Evolutionary conservation across 495 filamentous ascomycete genomes (phyloP).

Genomic region (Cladorrhinum samala): DNA sequence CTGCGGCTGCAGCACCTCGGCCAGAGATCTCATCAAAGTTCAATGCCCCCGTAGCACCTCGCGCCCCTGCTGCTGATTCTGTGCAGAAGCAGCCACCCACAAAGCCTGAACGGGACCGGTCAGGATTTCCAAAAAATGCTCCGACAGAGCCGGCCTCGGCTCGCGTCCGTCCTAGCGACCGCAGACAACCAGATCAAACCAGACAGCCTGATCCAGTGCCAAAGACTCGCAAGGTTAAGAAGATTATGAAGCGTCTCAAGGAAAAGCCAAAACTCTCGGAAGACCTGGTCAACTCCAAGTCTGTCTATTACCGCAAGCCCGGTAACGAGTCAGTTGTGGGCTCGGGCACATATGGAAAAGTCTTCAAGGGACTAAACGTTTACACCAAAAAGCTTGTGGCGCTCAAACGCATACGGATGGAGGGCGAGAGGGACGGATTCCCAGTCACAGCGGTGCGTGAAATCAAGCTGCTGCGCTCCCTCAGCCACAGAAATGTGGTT

Average conservation of each 20-base stretch:
- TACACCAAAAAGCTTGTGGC: slow-evolving; percentile 88
- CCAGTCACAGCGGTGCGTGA: slow-evolving; percentile 95
- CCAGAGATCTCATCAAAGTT: slow-evolving; percentile 69
- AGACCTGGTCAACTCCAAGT: slow-evolving; percentile 70
- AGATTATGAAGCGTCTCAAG: slow-evolving; percentile 64
- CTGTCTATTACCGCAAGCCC: slow-evolving; percentile 85
- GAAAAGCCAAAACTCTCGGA: slow-evolving; percentile 60
- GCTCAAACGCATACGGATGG: slow-evolving; percentile 83
- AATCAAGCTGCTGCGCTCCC: slow-evolving; percentile 89
- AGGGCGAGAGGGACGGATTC: slow-evolving; percentile 94
- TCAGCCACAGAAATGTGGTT: slow-evolving; percentile 89
- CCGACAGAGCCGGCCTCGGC: slow-evolving; percentile 50
- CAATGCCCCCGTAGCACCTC: slow-evolving; percentile 46
- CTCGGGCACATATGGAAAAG: slow-evolving; percentile 92
- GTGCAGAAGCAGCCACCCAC: slow-evolving; percentile 19
- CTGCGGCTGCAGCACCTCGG: slow-evolving; percentile 55
- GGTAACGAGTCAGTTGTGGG: slow-evolving; percentile 93
- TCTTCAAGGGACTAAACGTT: slow-evolving; percentile 96
- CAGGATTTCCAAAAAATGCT: slow-evolving; percentile 39
- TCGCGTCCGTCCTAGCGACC: slow-evolving; percentile 39
- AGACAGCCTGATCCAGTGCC: slow-evolving; percentile 33
- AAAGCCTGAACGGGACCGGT: slow-evolving; percentile 41
- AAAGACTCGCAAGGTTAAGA: slow-evolving; percentile 56
- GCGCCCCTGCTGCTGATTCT: slow-evolving; percentile 26
- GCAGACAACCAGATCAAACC: slow-evolving; percentile 36